These are phyloP conservation scores for Hordeum pubiflorum DNA, from an alignment of 202 grass and related monocot genomes.

Conservation along the genomic window DNA sequence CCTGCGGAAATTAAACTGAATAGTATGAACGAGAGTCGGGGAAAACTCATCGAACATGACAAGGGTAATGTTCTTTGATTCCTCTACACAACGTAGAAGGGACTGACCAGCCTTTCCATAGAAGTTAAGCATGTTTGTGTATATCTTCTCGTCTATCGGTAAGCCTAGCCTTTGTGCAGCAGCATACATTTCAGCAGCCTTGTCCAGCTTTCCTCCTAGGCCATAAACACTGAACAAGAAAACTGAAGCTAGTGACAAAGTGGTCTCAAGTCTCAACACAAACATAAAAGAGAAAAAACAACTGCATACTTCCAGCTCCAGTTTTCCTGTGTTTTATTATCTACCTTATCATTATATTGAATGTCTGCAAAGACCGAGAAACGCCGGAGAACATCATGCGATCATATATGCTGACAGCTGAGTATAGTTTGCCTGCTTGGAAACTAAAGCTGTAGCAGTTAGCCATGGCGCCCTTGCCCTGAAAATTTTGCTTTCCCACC, in stretches of 20 bases:
- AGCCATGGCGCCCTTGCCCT: background rate
- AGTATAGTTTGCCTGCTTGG: slow-evolving; percentile 76
- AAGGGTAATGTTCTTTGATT: background rate
- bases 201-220: slow-evolving; percentile 75
- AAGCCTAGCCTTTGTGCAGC: slow-evolving; percentile 48
- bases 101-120: slow-evolving; percentile 71
- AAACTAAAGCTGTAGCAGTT: slow-evolving; percentile 28
- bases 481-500: background rate
- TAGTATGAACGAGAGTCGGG: background rate
- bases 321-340: background rate
- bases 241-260: slow-evolving; percentile 17
- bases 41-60: slow-evolving; percentile 16
- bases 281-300: background rate
- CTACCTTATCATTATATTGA: slow-evolving; percentile 94
- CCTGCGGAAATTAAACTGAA: slow-evolving; percentile 34
- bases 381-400: slow-evolving; percentile 62
- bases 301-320: background rate
- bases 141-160: slow-evolving; percentile 59
- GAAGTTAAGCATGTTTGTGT: slow-evolving; percentile 84
- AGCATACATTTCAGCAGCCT: slow-evolving; percentile 66
- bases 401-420: slow-evolving; percentile 63
- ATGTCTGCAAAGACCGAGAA: slow-evolving; percentile 61
- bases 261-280: background rate
- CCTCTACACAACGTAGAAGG: background rate
- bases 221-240: slow-evolving; percentile 72